Base-by-base conservation (phyloP, 306 rosid species). In the Cucurbita argyrosperma region DNA sequence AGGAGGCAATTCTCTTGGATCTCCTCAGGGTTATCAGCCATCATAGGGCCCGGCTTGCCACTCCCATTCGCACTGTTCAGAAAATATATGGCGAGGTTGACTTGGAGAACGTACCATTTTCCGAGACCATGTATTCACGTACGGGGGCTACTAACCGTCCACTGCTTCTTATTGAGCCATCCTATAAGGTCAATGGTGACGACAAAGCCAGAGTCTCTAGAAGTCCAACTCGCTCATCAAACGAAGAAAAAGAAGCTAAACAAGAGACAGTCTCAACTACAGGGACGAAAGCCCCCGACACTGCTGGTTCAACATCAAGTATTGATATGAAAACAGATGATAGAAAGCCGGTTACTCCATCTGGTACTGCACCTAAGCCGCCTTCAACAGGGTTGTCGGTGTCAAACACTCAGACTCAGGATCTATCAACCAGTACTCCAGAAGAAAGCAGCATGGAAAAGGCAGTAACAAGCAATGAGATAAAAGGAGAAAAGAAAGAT, bases 51-150 rank as follows among this genome's bases (percentile, higher is more conserved):
- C 87, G 97, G 78, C 87, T 95, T 26, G 99, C 99, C 68, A 95
- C 99, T 47, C 96, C 97, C 64, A 88, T 95, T 79, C 97, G 99
- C 84, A 95, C 99, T 23, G 89, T 95, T 73, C 99, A 91, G 88
- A 95, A 89, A 82, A 74, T 87, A 75, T 87, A 88, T 64, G 38
- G 96, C 1, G 97, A 88, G 71, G 82, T 87, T 67, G 90, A 85
- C 79, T 72, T 94, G 76, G 97, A 91, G 78, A 88, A 85, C 64
- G 82, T 87, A 71, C 92, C 97, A 35, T 90, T 91, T 74, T 85
- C 88, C 11, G 96, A 95, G 75, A 82, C 85, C 80, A 82, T 87
- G 60, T 89, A 87, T 71, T 72, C 84, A 64, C 88, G 77, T 62
- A 79, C 97, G 18, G 71, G 87, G 72, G 86, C 79, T 40, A 49